Base-by-base conservation (phyloP, 2,329 filamentous ascomycete genomes). In the Amauroascus niger region DNA sequence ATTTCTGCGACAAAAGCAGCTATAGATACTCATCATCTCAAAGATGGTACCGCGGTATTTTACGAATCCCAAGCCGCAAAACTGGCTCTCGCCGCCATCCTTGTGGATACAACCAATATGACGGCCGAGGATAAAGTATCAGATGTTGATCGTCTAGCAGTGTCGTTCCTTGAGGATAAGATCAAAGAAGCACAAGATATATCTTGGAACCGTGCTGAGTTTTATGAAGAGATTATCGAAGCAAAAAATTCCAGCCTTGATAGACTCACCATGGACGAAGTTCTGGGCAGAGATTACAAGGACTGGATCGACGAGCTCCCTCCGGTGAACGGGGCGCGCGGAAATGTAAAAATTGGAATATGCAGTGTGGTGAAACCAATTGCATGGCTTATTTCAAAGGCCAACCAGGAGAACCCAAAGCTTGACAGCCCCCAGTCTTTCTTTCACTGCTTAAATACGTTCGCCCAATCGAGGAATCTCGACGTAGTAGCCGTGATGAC, bases 261-360 rank as follows among this genome's bases (percentile, higher is more conserved):
- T 39, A 65, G 72, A 1, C 64, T 84, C 22, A 73, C 69, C 9
- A 62, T 81, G 56, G 65, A 73, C 2, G 81, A 83, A 60, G 76
- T 82, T 18, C 65, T 84, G 54, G 72, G 75, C 37, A 79, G 82
- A 56, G 81, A 84, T 63, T 84, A 82, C 62, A 84, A 84, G 65
- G 70, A 78, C 49, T 84, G 81, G 81, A 70, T 69, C 1, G 77
- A 77, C 54, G 14, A 37, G 40, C 4, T 52, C 59, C 3, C 58
- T 54, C 22, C 57, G 64, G 60, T 56, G 64, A 8, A 13, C 33
- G 18, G 28, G 13, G 8, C 22, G 26, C 32, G 9, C 9, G 24
- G 26, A 8, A 49, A 49, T 43, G 30, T 74, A 32, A 75, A 71
- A 48, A 69, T 84, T 16, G 81, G 81, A 1, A 78, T 83, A 52